A percentile compares a stretch with the other conserved stretches of the same genome.
phyloP scores from a whole-genome alignment of 2,329 filamentous ascomycete genomes.

The Colletotrichum higginsianum region DNA sequence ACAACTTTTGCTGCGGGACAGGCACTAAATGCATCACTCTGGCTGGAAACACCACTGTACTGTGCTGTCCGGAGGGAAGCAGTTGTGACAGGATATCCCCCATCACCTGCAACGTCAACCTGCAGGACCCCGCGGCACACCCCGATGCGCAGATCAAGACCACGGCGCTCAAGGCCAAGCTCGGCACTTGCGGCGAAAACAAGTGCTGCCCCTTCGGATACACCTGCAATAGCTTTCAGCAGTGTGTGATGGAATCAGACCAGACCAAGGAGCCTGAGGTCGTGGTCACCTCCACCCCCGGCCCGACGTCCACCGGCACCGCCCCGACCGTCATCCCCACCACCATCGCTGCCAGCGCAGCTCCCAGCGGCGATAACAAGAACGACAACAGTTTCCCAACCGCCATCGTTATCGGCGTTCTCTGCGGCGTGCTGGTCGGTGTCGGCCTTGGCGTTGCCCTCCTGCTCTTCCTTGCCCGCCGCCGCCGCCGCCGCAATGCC shows the following conservation, averaged over 20 bases:
- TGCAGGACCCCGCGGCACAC: conserved; percentile 71
- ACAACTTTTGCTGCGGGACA: conserved; percentile 76
- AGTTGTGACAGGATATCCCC: conserved; percentile 74
- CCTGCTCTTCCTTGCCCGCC: conserved; percentile 56
- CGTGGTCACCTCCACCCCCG: conserved; percentile 43
- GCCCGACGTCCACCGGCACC: conserved; percentile 43
- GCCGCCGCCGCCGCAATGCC: conserved; percentile 49
- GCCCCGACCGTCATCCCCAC: conserved; percentile 45
- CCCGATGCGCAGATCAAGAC: conserved; percentile 77
- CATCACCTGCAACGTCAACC: conserved; percentile 74
- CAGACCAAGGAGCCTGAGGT: conserved; percentile 57
- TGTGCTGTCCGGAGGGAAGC: conserved; percentile 76
- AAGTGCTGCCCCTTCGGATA: conserved; percentile 82
- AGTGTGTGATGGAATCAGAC: conserved; percentile 68
- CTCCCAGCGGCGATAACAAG: conserved; percentile 27
- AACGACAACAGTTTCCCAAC: conserved; percentile 48
- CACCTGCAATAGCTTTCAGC: conserved; percentile 64
- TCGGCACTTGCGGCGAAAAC: conserved; percentile 69
- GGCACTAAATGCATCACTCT: conserved; percentile 71
- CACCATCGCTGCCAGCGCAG: conserved; percentile 40
- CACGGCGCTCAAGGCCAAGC: conserved; percentile 68
- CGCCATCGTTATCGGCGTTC: conserved; percentile 63
- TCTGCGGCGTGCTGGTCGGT: conserved; percentile 61
- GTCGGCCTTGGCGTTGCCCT: conserved; percentile 57
- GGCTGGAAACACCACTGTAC: conserved; percentile 74